Conservation (phyloP, 1,284 basidiomycete genomes). For the Sanghuangporus baumii region DNA sequence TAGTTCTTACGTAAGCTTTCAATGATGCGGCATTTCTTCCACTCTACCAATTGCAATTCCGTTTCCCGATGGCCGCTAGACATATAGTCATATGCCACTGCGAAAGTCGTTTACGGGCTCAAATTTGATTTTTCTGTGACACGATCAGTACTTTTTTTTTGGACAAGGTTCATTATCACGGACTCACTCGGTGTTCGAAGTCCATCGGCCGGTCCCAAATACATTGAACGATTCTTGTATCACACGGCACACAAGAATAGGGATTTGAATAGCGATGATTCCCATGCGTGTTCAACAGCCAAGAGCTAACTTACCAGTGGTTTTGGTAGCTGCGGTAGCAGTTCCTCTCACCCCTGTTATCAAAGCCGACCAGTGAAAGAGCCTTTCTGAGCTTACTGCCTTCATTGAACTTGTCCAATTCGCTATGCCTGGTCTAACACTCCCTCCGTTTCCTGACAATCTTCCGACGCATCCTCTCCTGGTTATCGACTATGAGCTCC, state of each 20-base stretch:
- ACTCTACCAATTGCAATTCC: too few relatives aligned
- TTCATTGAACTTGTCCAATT: not conserved
- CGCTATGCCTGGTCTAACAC: constrained; percentile 11
- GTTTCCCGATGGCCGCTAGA: too few relatives aligned
- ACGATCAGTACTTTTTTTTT: not conserved
- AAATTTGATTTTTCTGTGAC: not conserved
- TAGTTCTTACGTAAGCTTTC: too few relatives aligned
- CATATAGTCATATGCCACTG: too few relatives aligned
- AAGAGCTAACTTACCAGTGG: not conserved
- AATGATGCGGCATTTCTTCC: too few relatives aligned
- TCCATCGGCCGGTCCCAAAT: not conserved
- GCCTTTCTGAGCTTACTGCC: not conserved
- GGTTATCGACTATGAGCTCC: constrained; percentile 42
- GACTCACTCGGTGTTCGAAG: not conserved
- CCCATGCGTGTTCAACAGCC: not conserved
- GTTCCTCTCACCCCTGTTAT: not conserved
- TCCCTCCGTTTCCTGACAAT: constrained; percentile 42
- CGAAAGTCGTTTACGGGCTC: too few relatives aligned
- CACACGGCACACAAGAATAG: not conserved
- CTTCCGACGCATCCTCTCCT: constrained; percentile 38
- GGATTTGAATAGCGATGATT: not conserved
- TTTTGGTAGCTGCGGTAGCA: not conserved
- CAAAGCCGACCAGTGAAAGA: not conserved
- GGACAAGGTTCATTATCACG: not conserved
- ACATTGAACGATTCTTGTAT: not conserved